phyloP scores from a whole-genome alignment of 1,284 basidiomycete species.

The Cerrena zonata region DNA sequence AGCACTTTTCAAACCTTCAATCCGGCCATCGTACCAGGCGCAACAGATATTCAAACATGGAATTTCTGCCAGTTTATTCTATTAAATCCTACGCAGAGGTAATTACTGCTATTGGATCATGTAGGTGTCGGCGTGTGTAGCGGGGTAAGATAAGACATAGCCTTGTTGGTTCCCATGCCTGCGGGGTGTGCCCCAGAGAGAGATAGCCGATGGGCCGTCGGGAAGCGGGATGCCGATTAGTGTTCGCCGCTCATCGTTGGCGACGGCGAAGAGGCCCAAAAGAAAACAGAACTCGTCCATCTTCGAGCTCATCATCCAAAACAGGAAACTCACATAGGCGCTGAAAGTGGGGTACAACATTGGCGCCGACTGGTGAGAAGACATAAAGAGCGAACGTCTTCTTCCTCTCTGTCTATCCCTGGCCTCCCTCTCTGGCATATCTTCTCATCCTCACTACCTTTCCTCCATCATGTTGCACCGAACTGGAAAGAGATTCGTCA shows the following conservation, averaged over 20 bases:
- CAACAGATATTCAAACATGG: too few relatives aligned
- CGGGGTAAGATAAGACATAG: too few relatives aligned
- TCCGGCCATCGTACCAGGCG: too few relatives aligned
- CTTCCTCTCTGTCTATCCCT: background rate
- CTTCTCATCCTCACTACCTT: background rate
- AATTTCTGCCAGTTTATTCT: too few relatives aligned
- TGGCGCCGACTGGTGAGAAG: too few relatives aligned
- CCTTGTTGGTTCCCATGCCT: too few relatives aligned
- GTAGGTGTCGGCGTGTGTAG: too few relatives aligned
- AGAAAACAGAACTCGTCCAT: background rate
- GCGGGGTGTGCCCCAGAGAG: too few relatives aligned
- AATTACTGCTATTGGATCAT: too few relatives aligned
- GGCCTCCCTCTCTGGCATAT: background rate
- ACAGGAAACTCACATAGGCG: background rate
- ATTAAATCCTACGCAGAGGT: too few relatives aligned
- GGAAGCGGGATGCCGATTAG: conserved; percentile 30
- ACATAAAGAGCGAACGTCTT: background rate
- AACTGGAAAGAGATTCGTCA: background rate
- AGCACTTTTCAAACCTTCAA: too few relatives aligned
- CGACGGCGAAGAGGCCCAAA: conserved; percentile 1
- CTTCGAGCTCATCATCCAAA: background rate
- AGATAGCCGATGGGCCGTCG: too few relatives aligned
- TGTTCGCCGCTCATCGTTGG: conserved; percentile 27
- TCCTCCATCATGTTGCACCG: background rate
- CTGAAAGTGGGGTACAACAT: background rate